A percentile compares a stretch with the other conserved stretches of the same genome.
Conservation (phyloP, 2,329 filamentous ascomycete genomes). For the Monosporascus ibericus region DNA sequence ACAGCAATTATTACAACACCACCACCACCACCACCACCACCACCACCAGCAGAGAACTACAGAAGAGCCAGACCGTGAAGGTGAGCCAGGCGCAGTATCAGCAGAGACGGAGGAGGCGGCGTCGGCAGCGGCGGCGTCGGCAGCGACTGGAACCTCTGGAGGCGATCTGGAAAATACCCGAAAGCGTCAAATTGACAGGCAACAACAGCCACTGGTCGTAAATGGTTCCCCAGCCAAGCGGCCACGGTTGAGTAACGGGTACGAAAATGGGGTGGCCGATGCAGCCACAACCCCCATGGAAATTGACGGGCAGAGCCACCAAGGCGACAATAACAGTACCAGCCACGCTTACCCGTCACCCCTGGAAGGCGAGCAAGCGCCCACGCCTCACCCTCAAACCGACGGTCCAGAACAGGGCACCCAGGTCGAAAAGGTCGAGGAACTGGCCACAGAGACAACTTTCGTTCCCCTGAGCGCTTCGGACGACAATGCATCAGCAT, state of each 20-base stretch:
- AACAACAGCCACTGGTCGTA: conserved; percentile 37
- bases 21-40: conserved; percentile 27
- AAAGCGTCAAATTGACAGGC: conserved; percentile 43
- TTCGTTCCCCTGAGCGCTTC: conserved; percentile 48
- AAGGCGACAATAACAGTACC: conserved; percentile 32
- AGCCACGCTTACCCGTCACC: conserved; percentile 60
- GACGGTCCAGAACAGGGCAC: conserved; percentile 59
- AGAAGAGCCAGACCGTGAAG: conserved; percentile 24
- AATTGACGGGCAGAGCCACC: conserved; percentile 42
- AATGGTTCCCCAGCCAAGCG: conserved; percentile 56
- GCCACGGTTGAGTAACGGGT: conserved; percentile 55
- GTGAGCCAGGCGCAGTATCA: conserved; percentile 16
- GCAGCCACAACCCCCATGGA: conserved; percentile 54
- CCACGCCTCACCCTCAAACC: conserved; percentile 48
- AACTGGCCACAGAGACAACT: conserved; percentile 53
- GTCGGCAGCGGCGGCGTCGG: conserved; percentile 18
- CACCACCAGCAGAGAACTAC: conserved; percentile 27
- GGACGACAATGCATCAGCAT: conserved; percentile 24
- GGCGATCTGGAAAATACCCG: conserved; percentile 39
- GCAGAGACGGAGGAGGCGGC: conserved; percentile 30
- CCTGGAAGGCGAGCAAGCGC: conserved; percentile 49
- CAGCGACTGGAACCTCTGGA: conserved; percentile 19
- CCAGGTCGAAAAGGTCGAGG: conserved; percentile 58
- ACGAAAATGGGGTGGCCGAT: conserved; percentile 47
- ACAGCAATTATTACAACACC: too few relatives aligned